Evolutionary conservation across 805 yeast genomes (phyloP), one percentile per base, ranked within the genome.

Genomic region (Nakazawaea holstii): DNA sequence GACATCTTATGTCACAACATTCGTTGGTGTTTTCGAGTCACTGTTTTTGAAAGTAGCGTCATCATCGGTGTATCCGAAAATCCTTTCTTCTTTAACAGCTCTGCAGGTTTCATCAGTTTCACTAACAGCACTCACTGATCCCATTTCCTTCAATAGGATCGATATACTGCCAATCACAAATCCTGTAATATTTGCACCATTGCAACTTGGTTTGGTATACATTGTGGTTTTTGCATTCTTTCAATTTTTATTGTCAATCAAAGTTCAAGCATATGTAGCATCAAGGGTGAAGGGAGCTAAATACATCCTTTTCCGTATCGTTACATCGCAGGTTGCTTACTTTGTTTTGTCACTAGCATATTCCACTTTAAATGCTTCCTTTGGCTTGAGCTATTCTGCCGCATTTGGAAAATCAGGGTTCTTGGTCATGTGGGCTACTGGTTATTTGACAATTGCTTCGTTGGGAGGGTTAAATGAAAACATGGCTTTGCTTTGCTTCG

Each of bases 381-480:
- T 80, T 69, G 88, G 84, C 56, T 72, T 84, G 29, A 76, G 79
- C 55, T 76, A 82, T 59, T 72, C 77, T 11, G 56, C 46, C 2
- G 65, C 87, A 0, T 85, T 79, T 66, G 88, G 88, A 2, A 69
- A 64, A 27, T 77, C 80, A 6, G 95, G 95, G 0, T 86, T 86
- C 62, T 72, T 87, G 39, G 81, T 86, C 1, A 76, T 76, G 53
- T 87, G 94, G 94, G 72, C 82, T 76, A 53, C 79, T 33, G 72
- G 80, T 7, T 87, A 68, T 60, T 55, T 87, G 45, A 75, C 87
- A 7, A 80, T 87, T 87, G 67, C 80, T 52, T 86, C 90, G 0
- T 83, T 85, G 32, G 95, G 94, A 47, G 77, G 84, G 35, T 80
- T 84, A 28, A 84, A 82, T 58, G 94, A 87, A 62, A 78, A 82